Evolutionary conservation across 2,329 filamentous ascomycete species (phyloP).

Genomic region (Aureobasidium namibiae): DNA sequence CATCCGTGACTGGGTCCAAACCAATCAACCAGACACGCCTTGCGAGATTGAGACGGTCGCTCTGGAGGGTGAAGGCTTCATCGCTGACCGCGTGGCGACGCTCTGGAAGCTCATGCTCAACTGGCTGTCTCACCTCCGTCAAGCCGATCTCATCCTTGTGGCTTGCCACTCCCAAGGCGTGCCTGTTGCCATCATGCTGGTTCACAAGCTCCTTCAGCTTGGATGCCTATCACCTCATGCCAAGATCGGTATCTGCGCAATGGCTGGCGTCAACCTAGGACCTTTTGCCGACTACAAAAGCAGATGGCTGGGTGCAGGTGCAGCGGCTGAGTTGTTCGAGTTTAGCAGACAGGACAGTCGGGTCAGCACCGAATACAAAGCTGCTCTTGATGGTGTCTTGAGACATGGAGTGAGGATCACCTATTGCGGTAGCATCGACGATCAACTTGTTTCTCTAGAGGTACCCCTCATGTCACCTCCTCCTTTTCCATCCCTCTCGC

Average conservation of each 20-base stretch:
- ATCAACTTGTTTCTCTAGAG: slow-evolving; percentile 90
- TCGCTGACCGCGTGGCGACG: slow-evolving; percentile 79
- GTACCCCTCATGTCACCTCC: slow-evolving; percentile 34
- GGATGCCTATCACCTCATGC: slow-evolving; percentile 65
- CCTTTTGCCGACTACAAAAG: slow-evolving; percentile 90
- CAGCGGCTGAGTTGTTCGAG: slow-evolving; percentile 90
- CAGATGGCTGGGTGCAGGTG: slow-evolving; percentile 70
- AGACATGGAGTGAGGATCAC: slow-evolving; percentile 74
- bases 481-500: neutral
- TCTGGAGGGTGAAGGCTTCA: slow-evolving; percentile 88
- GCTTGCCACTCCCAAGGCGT: slow-evolving; percentile 95
- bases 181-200: slow-evolving; percentile 82
- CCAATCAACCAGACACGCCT: slow-evolving; percentile 48
- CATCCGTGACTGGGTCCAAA: slow-evolving; percentile 73
- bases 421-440: slow-evolving; percentile 90
- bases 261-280: slow-evolving; percentile 87
- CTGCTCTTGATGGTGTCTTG: slow-evolving; percentile 64
- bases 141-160: slow-evolving; percentile 83
- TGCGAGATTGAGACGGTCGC: slow-evolving; percentile 91
- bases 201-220: slow-evolving; percentile 86
- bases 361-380: slow-evolving; percentile 73
- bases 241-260: slow-evolving; percentile 76
- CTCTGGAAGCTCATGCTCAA: slow-evolving; percentile 92
- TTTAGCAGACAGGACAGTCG: slow-evolving; percentile 76
- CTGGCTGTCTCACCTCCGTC: slow-evolving; percentile 84